A percentile compares a stretch with the other conserved stretches of the same genome.
phyloP scores from a whole-genome alignment of 495 filamentous ascomycete genomes.

The Trichoderma parareesei region DNA sequence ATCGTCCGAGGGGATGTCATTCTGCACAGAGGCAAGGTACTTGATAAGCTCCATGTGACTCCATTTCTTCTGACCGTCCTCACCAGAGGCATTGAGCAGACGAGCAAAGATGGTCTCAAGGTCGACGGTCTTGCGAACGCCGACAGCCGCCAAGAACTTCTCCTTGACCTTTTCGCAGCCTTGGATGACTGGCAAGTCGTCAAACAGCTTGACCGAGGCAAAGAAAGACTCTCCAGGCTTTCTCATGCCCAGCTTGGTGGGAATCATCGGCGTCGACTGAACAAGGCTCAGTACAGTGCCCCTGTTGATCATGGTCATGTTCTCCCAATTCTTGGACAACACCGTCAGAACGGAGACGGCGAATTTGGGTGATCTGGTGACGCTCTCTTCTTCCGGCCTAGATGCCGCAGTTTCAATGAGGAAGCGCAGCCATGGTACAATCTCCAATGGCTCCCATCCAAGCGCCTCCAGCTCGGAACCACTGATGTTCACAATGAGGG shows the following conservation, averaged over 20 bases:
- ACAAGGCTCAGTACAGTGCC: slow-evolving; percentile 54
- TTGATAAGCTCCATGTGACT: slow-evolving; percentile 90
- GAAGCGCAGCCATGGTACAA: slow-evolving; percentile 76
- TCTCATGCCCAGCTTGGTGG: slow-evolving; percentile 85
- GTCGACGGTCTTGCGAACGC: slow-evolving; percentile 83
- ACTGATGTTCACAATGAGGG: slow-evolving; percentile 50
- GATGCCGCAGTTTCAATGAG: slow-evolving; percentile 53
- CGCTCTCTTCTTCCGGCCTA: slow-evolving; percentile 35
- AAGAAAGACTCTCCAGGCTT: slow-evolving; percentile 86
- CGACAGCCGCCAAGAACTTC: slow-evolving; percentile 72
- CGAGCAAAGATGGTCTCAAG: slow-evolving; percentile 87
- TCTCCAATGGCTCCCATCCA: slow-evolving; percentile 73
- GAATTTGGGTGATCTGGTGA: slow-evolving; percentile 66
- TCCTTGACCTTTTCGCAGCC: slow-evolving; percentile 76
- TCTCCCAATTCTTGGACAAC: slow-evolving; percentile 83
- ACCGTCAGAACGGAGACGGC: slow-evolving; percentile 69
- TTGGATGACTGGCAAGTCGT: slow-evolving; percentile 76
- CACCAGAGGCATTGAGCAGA: slow-evolving; percentile 51
- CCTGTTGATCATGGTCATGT: slow-evolving; percentile 55
- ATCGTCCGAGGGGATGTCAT: slow-evolving; percentile 83
- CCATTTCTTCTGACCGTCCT: slow-evolving; percentile 55
- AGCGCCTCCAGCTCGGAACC: slow-evolving; percentile 62
- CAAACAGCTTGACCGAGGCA: slow-evolving; percentile 82
- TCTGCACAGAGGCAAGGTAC: slow-evolving; percentile 80
- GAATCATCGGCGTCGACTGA: slow-evolving; percentile 65